A percentile compares a stretch with the other conserved stretches of the same genome.
phyloP scores from a whole-genome alignment of 441 rosid species.

The Adansonia grandidieri region DNA sequence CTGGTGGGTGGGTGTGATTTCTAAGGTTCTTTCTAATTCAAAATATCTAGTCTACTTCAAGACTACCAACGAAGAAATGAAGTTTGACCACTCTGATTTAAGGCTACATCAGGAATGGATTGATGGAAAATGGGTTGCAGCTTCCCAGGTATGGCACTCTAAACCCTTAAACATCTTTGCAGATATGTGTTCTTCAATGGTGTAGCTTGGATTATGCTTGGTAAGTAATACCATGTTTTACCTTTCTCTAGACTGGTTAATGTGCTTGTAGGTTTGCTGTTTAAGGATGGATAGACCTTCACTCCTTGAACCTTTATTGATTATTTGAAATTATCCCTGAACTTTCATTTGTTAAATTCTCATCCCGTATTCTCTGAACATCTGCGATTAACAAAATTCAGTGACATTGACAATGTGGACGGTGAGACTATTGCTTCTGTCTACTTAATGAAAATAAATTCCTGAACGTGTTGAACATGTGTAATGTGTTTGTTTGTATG shows the following conservation, averaged over 20 bases:
- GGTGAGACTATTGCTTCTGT: background rate
- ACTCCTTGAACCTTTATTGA: background rate
- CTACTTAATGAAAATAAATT: background rate
- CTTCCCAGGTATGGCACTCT: constrained; percentile 48
- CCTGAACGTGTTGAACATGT: background rate
- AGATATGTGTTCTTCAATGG: background rate
- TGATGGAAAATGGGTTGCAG: constrained; percentile 60
- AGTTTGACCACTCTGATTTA: constrained; percentile 56
- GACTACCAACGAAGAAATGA: constrained; percentile 50
- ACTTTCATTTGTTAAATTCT: background rate
- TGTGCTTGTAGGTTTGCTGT: background rate
- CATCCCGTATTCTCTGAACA: background rate
- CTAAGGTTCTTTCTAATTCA: constrained; percentile 51
- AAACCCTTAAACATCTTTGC: background rate
- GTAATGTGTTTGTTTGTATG: background rate
- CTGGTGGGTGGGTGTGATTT: constrained; percentile 80
- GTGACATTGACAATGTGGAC: background rate
- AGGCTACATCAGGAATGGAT: constrained; percentile 82
- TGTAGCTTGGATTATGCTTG: background rate
- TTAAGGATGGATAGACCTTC: background rate
- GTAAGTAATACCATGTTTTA: background rate
- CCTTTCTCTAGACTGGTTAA: background rate
- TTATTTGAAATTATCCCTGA: background rate
- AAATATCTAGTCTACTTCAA: constrained; percentile 60
- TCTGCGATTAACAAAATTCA: background rate